Evolutionary conservation across 768 basidiomycete species (phyloP).

Genomic region (Russula vinacea): DNA sequence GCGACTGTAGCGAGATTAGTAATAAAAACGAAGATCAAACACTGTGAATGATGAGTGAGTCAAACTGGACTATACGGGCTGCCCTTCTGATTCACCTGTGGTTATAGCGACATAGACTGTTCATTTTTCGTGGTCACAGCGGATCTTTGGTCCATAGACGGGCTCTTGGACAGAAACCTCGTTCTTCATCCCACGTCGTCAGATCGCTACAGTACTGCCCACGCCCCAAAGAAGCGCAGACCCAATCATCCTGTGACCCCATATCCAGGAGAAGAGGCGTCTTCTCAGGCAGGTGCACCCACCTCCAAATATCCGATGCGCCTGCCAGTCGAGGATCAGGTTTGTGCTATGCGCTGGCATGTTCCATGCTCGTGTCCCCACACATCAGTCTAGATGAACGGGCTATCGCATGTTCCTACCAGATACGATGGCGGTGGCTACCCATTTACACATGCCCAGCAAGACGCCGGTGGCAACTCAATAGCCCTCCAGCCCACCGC

Average conservation of each 20-base stretch:
- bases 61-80: neutral
- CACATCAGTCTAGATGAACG: conserved; percentile 17
- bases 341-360: conserved; percentile 12
- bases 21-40: conserved; percentile 63
- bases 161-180: conserved; percentile 80
- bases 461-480: conserved; percentile 19
- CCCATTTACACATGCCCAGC: conserved; percentile 20
- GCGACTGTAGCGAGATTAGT: conserved; percentile 86
- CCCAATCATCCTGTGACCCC: conserved; percentile 32
- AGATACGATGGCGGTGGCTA: conserved; percentile 16
- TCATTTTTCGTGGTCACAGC: conserved; percentile 89
- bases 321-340: conserved; percentile 21
- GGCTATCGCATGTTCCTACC: conserved; percentile 13
- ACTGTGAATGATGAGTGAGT: conserved; percentile 75
- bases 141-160: conserved; percentile 89
- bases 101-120: conserved; percentile 70
- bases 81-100: conserved; percentile 1
- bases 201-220: conserved; percentile 63
- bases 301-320: conserved; percentile 26
- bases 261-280: conserved; percentile 27
- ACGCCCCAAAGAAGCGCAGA: conserved; percentile 36
- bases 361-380: neutral
- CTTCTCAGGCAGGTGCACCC: conserved; percentile 31
- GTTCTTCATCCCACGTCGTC: conserved; percentile 81
- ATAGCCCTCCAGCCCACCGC: conserved; percentile 23